phyloP scores from a whole-genome alignment of 2,329 filamentous ascomycete species.

The Beauveria caledonica region DNA sequence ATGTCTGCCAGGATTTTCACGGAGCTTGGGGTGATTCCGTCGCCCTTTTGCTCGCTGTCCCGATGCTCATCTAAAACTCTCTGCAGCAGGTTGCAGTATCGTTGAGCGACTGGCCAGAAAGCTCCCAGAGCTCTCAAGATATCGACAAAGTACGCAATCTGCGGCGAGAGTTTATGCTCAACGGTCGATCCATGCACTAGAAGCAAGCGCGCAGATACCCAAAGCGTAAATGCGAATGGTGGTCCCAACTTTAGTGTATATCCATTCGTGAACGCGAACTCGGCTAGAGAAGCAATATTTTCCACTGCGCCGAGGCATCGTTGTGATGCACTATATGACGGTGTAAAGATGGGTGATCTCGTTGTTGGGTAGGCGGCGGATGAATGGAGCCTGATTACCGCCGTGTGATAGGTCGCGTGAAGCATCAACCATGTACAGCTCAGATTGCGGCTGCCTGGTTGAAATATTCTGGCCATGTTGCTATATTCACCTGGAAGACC shows the following conservation, averaged over 20 bases:
- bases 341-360: constrained; percentile 79
- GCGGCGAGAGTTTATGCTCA: constrained; percentile 70
- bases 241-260: constrained; percentile 76
- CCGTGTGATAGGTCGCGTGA: constrained; percentile 82
- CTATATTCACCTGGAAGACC: constrained; percentile 75
- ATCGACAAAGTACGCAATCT: constrained; percentile 75
- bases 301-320: constrained; percentile 76
- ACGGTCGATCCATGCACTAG: constrained; percentile 88
- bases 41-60: constrained; percentile 66
- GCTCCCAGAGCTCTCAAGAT: constrained; percentile 72
- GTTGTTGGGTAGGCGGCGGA: constrained; percentile 89
- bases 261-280: constrained; percentile 66
- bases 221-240: constrained; percentile 84
- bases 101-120: constrained; percentile 77
- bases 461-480: constrained; percentile 73
- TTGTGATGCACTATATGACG: constrained; percentile 78
- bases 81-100: constrained; percentile 72
- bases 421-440: constrained; percentile 87
- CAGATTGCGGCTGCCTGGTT: constrained; percentile 58
- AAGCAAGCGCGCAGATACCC: constrained; percentile 80
- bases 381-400: constrained; percentile 83
- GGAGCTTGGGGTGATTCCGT: constrained; percentile 69
- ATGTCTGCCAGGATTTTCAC: constrained; percentile 87
- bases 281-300: constrained; percentile 68
- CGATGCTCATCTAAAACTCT: constrained; percentile 80